Percentiles rank a stretch among this genome's conserved stretches.
Conservation (phyloP, 163 green algal genomes). For the Smithsoniella earleae region DNA sequence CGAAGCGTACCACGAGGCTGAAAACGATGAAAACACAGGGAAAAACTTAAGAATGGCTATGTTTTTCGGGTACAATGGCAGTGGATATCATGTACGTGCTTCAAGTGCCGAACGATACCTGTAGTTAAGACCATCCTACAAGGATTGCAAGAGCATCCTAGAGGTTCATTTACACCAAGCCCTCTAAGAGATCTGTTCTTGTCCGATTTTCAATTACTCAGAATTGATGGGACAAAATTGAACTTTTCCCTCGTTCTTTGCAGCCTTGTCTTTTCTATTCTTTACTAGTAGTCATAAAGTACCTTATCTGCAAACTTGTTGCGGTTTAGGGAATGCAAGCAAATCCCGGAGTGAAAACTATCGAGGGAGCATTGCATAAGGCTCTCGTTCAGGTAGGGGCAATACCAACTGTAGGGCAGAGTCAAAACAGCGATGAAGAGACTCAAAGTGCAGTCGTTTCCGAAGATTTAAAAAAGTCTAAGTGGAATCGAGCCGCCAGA, state of each 20-base stretch:
- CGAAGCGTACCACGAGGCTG: background rate
- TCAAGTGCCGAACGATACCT: too few species aligned
- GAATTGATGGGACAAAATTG: too few species aligned
- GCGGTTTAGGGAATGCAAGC: slow-evolving; percentile 73
- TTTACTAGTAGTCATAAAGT: background rate
- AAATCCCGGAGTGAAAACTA: slow-evolving; percentile 72
- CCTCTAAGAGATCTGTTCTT: too few species aligned
- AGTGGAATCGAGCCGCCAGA: slow-evolving; percentile 78
- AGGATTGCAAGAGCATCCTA: too few species aligned
- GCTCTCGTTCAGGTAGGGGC: slow-evolving; percentile 55
- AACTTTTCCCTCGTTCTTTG: too few species aligned
- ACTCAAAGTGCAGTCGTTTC: too few species aligned
- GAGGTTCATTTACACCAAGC: too few species aligned
- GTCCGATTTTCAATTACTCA: too few species aligned
- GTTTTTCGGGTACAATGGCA: background rate
- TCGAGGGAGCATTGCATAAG: slow-evolving; percentile 70
- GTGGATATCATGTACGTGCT: background rate
- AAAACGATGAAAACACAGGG: background rate
- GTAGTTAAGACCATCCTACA: too few species aligned
- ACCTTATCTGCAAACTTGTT: background rate
- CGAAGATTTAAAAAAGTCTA: slow-evolving; percentile 44
- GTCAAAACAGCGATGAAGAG: background rate
- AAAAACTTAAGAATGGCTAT: background rate
- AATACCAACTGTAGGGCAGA: slow-evolving; percentile 40
- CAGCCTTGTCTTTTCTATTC: background rate